phyloP scores from a whole-genome alignment of 148 eudicot genomes.

The Simmondsia chinensis region DNA sequence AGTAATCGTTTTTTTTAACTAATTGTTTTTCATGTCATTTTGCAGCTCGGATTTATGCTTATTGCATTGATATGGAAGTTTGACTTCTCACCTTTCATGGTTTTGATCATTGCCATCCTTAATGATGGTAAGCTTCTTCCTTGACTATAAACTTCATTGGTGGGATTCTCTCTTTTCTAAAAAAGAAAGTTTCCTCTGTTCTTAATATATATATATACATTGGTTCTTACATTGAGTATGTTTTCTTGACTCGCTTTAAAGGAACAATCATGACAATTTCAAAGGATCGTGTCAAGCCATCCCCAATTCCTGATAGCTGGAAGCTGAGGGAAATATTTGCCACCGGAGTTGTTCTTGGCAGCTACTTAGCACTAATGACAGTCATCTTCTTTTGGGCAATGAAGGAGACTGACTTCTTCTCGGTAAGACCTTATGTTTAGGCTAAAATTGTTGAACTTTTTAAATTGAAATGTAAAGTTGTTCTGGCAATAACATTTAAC shows the following conservation, averaged over 20 bases:
- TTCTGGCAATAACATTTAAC: too few relatives aligned
- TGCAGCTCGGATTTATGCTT: slow-evolving; percentile 11
- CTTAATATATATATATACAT: too few relatives aligned
- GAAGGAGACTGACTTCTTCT: slow-evolving; percentile 23
- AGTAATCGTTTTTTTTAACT: background rate
- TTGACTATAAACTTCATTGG: too few relatives aligned
- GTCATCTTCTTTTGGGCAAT: slow-evolving; percentile 34
- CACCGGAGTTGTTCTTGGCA: slow-evolving; percentile 35
- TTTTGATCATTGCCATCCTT: slow-evolving; percentile 13
- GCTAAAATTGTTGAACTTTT: too few relatives aligned
- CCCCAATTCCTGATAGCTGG: slow-evolving; percentile 43
- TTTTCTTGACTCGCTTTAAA: background rate
- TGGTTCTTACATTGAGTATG: too few relatives aligned
- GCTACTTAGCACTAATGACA: slow-evolving; percentile 38
- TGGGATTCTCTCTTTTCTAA: too few relatives aligned
- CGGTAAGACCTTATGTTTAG: too few relatives aligned
- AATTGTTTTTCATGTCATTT: background rate
- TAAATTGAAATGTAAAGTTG: too few relatives aligned
- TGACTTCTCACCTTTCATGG: slow-evolving; percentile 12
- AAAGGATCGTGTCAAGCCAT: too few relatives aligned
- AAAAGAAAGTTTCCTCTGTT: too few relatives aligned
- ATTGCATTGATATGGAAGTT: slow-evolving; percentile 13
- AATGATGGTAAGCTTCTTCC: slow-evolving; percentile 23
- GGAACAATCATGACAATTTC: slow-evolving; percentile 49
- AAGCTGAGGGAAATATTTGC: slow-evolving; percentile 44